Evolutionary conservation across 2,329 filamentous ascomycete genomes (phyloP).

Genomic region (Alternaria incomplexa): DNA sequence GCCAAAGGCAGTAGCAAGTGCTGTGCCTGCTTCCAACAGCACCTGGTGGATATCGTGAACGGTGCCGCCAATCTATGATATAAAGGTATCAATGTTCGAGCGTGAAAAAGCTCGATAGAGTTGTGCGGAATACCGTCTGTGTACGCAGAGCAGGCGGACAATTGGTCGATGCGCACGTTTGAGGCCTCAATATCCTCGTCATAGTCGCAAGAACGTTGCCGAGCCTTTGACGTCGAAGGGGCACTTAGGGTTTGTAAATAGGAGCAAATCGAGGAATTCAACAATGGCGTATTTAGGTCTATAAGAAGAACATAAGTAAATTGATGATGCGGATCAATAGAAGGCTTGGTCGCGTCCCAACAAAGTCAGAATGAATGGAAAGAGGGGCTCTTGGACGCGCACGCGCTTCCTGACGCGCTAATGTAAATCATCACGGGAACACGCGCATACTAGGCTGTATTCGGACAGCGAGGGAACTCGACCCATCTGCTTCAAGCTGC

Average conservation of each 20-base stretch:
- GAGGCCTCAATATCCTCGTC: slow-evolving; percentile 4
- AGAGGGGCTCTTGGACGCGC: slow-evolving; percentile 1
- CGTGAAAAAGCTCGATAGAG: neutral
- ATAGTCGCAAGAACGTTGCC: slow-evolving; percentile 2
- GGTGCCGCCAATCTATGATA: neutral
- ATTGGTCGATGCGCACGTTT: neutral
- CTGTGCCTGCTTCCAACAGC: neutral
- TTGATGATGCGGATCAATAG: neutral
- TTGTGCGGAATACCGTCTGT: neutral
- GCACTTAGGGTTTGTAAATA: neutral
- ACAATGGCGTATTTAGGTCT: neutral
- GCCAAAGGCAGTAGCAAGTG: neutral
- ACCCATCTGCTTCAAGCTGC: neutral
- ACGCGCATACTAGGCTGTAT: neutral
- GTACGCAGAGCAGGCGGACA: neutral
- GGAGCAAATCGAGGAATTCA: neutral
- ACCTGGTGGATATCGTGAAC: neutral
- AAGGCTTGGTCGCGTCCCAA: neutral
- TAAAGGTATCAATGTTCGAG: neutral
- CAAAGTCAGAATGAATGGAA: neutral
- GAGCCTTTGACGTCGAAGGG: neutral
- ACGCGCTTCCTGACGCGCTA: slow-evolving; percentile 29
- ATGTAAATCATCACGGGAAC: slow-evolving; percentile 35
- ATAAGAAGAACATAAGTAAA: neutral
- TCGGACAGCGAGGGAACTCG: neutral